A percentile compares a stretch with the other conserved stretches of the same genome.
Conservation (phyloP, 768 basidiomycete genomes). For the Mycena pura region DNA sequence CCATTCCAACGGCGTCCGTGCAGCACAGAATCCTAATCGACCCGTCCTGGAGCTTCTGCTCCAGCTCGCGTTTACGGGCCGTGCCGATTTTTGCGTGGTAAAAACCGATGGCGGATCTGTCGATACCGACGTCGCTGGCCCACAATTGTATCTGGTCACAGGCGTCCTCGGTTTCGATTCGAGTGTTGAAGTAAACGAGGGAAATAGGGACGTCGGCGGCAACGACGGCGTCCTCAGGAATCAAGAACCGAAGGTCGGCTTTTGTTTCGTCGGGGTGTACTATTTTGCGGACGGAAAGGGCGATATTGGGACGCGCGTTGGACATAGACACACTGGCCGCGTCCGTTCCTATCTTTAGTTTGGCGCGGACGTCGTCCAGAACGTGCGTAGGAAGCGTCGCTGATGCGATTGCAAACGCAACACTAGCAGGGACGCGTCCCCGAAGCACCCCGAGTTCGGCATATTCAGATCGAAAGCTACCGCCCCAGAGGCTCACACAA, state of each 20-base stretch:
- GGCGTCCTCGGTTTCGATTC: conserved; percentile 15
- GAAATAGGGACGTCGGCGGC: conserved; percentile 27
- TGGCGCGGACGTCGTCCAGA: conserved; percentile 16
- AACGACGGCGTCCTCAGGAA: conserved; percentile 15
- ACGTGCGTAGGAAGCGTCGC: conserved; percentile 23
- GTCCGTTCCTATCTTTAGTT: conserved; percentile 3
- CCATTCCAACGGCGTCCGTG: conserved; percentile 38
- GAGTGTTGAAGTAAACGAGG: conserved; percentile 31
- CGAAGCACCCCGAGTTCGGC: conserved; percentile 18
- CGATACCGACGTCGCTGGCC: conserved; percentile 23
- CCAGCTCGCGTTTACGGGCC: conserved; percentile 26
- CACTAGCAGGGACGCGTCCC: conserved; percentile 16
- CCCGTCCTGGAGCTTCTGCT: conserved; percentile 17
- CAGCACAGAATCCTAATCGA: conserved; percentile 28
- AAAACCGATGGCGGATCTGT: conserved; percentile 20
- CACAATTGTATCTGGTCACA: conserved; percentile 23
- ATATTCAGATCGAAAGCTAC: conserved; percentile 22
- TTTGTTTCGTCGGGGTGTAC: conserved; percentile 18
- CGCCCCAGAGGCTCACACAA: conserved; percentile 28
- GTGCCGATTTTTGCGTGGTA: conserved; percentile 32
- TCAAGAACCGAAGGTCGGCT: conserved; percentile 32
- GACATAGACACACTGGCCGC: neutral
- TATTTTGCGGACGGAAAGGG: conserved; percentile 32
- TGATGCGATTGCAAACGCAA: conserved; percentile 23
- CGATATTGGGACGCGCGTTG: conserved; percentile 32